phyloP scores from a whole-genome alignment of 2,329 filamentous ascomycete species.

The Cercospora beticola region DNA sequence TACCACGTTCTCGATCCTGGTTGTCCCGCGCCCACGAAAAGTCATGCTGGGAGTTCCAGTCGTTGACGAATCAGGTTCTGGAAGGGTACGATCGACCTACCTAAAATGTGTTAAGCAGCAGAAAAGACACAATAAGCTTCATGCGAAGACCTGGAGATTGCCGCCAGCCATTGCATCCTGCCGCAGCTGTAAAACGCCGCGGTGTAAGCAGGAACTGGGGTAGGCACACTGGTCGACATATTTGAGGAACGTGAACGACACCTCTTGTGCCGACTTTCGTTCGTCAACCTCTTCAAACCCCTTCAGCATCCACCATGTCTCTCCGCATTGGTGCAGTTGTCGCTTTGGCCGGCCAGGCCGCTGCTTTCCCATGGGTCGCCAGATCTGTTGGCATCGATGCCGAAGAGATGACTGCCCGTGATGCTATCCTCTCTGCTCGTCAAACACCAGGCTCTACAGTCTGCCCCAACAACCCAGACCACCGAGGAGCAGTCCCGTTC shows the following conservation, averaged over 20 bases:
- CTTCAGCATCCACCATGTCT: not conserved
- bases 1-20: constrained; percentile 1
- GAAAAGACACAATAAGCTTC: not conserved
- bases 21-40: not conserved
- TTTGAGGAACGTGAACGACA: not conserved
- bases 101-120: not conserved
- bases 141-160: not conserved
- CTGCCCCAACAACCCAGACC: constrained; percentile 44
- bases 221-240: not conserved
- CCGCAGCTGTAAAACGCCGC: not conserved
- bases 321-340: constrained; percentile 18
- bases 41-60: not conserved
- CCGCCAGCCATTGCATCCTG: not conserved
- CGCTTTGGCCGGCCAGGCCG: constrained; percentile 30
- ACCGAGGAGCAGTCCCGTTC: constrained; percentile 40
- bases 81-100: not conserved
- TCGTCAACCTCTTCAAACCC: not conserved
- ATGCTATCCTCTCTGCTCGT: constrained; percentile 37
- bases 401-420: constrained; percentile 32
- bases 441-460: constrained; percentile 24
- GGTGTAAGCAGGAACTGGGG: not conserved
- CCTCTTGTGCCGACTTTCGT: not conserved
- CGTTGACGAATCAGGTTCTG: not conserved
- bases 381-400: constrained; percentile 27
- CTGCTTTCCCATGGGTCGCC: constrained; percentile 44